Base-by-base conservation (phyloP, 2,329 filamentous ascomycete genomes). In the Pseudocercospora fijiensis region DNA sequence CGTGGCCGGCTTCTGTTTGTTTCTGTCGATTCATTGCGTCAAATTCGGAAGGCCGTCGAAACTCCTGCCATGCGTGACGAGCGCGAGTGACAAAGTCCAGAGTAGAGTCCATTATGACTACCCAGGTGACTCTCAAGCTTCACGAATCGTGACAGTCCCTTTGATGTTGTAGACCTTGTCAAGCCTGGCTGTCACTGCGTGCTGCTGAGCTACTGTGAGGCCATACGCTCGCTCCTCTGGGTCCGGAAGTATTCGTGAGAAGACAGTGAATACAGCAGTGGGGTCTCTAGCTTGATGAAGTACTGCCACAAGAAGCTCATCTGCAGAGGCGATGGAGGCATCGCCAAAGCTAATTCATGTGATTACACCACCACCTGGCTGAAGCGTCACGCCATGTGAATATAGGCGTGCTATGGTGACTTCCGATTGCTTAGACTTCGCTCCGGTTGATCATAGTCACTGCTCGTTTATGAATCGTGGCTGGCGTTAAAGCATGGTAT, bases 1-100 rank as follows among this genome's bases (percentile, higher is more conserved):
- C 43, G 8, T 61, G 26, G 16, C 33, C 37, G 43, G 58, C 7
- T 45, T 53, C 47, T 22, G 13, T 8, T 3, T 56, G 59, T 1
- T 22, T 20, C 22, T 52, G 47, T 62, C 33, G 20, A 20, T 59
- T 28, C 8, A 45, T 30, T 18, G 28, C 22, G 37, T 59, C 51
- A 16, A 57, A 4, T 6, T 56, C 26, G 5, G 61, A 59, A n/a
- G 66, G 66, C 4, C 63, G 60, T 56, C 66, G 41, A 45, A 65
- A 68, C 49, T 68, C 64, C 57, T 60, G 53, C 64, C 62, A 68
- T 18, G 66, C 66, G 55, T 60, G 64, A 51, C 66, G 57, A 33
- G 64, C 62, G 5, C 66, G 62, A 49, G 53, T 53, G 22, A 63
- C 57, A 28, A 66, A 68, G 43, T 65, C 64, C 11, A 68, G 56